Evolutionary conservation across 2,329 filamentous ascomycete species (phyloP), one percentile per base, ranked within the genome.

Genomic region (Colletotrichum lini): DNA sequence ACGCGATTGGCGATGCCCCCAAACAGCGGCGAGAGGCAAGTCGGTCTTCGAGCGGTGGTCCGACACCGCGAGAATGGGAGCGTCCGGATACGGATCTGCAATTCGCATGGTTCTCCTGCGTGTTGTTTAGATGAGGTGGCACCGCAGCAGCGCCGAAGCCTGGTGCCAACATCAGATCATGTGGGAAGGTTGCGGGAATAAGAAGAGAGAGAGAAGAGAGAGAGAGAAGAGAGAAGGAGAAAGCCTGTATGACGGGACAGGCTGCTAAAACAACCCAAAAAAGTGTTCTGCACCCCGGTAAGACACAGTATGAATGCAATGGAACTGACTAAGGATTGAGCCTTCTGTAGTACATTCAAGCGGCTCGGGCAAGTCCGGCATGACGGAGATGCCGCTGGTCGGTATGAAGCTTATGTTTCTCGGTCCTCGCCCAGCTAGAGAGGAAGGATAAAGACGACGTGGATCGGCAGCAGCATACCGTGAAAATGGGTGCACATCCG

Each of bases 71-170:
- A 52, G 8, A 6, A 12, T 42, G 9, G 13, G 30, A 40, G 35
- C n/a, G 18, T 23, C 49, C 38, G 49, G 15, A 23, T 23, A 47
- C 38, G 38, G 21, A 13, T 63, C 21, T 38, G 21, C 60, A 47
- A 38, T 30, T 42, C 8, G n/a, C 30, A 50, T 35, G 9, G 18
- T 21, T 38, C n/a, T 21, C 18, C 3, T n/a, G 42, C 44, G 57
- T 57, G 23, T 13, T 23, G 7, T 4, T 35, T 40, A 4, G 35
- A 49, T 61, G n/a, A 10, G 44, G 21, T 61, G n/a, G 30, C 56
- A 44, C 64, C 67, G 67, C 42, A 57, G 63, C 63, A 57, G 58
- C 56, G 64, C 63, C 64, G 63, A 70, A n/a, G 54, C n/a, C 38
- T 52, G n/a, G n/a, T 12, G 38, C 13, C 44, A 67, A 13, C 40